Percentiles rank a stretch among this genome's conserved stretches.
Conservation (phyloP, 768 basidiomycete species). For the Tricholoma bakamatsutake region DNA sequence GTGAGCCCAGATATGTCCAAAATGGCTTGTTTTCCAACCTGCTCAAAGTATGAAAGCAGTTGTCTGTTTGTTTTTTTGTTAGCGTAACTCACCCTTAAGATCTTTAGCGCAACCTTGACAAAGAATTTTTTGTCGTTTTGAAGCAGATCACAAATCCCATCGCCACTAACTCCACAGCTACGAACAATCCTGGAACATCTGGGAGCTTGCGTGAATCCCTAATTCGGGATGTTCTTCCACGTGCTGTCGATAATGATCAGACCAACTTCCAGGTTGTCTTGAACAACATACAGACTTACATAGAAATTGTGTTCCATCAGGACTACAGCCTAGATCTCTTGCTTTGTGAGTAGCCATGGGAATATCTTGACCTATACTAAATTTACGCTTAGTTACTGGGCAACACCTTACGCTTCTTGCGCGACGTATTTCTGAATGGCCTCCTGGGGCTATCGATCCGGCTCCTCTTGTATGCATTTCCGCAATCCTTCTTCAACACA, state of each 20-base stretch:
- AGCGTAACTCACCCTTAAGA: not conserved
- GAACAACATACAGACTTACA: constrained; percentile 49
- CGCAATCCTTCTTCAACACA: constrained; percentile 49
- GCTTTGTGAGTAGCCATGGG: constrained; percentile 38
- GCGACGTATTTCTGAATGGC: constrained; percentile 53
- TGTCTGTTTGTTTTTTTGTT: not conserved
- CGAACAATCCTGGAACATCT: constrained; percentile 19
- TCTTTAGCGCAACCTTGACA: constrained; percentile 37
- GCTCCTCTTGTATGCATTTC: constrained; percentile 50
- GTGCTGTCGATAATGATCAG: constrained; percentile 45
- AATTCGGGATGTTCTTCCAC: constrained; percentile 49
- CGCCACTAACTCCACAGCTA: constrained; percentile 29
- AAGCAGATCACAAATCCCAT: constrained; percentile 38
- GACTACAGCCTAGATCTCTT: constrained; percentile 48
- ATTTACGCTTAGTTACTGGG: constrained; percentile 42
- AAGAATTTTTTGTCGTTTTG: constrained; percentile 48
- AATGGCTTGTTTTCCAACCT: constrained; percentile 53
- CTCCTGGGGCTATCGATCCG: constrained; percentile 43
- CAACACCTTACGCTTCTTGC: constrained; percentile 47
- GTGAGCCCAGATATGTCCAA: constrained; percentile 40
- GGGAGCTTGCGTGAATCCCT: constrained; percentile 41
- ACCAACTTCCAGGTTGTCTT: constrained; percentile 46
- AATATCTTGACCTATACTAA: constrained; percentile 2
- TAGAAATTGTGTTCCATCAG: constrained; percentile 53
- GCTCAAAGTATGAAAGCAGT: constrained; percentile 41